Percentiles rank a stretch among this genome's conserved stretches.
These are phyloP conservation scores for Psilocybe cyanescens DNA, from an alignment of 768 basidiomycete genomes.

Conservation along the genomic window DNA sequence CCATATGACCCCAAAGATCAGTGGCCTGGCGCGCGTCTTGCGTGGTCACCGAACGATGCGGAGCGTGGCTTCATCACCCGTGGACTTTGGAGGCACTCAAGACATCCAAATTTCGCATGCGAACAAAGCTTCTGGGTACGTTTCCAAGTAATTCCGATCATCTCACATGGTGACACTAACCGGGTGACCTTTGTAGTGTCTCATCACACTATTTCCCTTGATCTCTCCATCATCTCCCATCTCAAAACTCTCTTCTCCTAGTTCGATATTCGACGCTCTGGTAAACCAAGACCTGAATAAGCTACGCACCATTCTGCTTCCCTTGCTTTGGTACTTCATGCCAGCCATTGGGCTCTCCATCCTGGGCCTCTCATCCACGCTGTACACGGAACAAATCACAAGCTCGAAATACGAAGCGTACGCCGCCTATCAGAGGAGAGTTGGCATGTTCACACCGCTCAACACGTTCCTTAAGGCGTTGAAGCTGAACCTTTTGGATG, in stretches of 20 bases:
- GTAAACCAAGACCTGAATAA: slow-evolving; percentile 25
- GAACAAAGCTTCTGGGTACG: slow-evolving; percentile 89
- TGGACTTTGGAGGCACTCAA: slow-evolving; percentile 84
- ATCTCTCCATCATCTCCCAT: slow-evolving; percentile 40
- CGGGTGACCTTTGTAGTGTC: slow-evolving; percentile 45
- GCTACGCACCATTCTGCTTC: slow-evolving; percentile 32
- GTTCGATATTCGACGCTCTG: slow-evolving; percentile 18
- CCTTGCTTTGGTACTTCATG: slow-evolving; percentile 35
- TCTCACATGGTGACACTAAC: neutral
- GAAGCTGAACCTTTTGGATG: slow-evolving; percentile 10
- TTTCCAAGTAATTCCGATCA: slow-evolving; percentile 7
- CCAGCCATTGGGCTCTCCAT: slow-evolving; percentile 66
- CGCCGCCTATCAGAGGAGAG: slow-evolving; percentile 71
- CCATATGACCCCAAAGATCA: slow-evolving; percentile 50
- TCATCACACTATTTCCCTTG: slow-evolving; percentile 71
- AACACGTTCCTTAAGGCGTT: slow-evolving; percentile 19
- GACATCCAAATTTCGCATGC: slow-evolving; percentile 93
- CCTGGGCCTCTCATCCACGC: slow-evolving; percentile 80
- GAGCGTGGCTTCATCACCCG: slow-evolving; percentile 83
- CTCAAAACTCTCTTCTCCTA: slow-evolving; percentile 18
- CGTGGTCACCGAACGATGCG: slow-evolving; percentile 68
- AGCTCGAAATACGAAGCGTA: slow-evolving; percentile 74
- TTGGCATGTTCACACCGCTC: slow-evolving; percentile 74
- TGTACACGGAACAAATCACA: slow-evolving; percentile 83
- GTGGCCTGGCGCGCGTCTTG: slow-evolving; percentile 69